These are phyloP conservation scores for Akanthomyces uredinophilus DNA, from an alignment of 2,329 filamentous ascomycete species.

Conservation along the genomic window DNA sequence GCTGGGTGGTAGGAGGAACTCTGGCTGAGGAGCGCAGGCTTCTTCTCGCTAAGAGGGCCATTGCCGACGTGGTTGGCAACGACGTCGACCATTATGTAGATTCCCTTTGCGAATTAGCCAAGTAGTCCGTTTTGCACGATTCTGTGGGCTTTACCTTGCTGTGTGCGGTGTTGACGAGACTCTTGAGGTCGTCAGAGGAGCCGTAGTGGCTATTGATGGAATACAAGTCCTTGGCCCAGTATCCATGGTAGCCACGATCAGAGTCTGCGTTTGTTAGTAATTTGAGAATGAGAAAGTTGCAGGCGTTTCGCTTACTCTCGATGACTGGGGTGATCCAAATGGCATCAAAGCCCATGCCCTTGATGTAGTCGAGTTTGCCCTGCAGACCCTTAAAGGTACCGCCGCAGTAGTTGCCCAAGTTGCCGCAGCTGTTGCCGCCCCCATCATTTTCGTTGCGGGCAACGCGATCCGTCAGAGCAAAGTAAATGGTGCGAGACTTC, in stretches of 20 bases:
- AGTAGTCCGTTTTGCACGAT: neutral
- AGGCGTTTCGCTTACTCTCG: conserved; percentile 28
- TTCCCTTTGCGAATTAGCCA: conserved; percentile 21
- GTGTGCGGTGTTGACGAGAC: conserved; percentile 51
- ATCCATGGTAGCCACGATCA: conserved; percentile 48
- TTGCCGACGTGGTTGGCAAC: conserved; percentile 56
- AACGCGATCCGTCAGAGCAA: conserved; percentile 53
- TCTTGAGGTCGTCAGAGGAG: conserved; percentile 52
- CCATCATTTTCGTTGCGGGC: conserved; percentile 40
- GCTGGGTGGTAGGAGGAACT: conserved; percentile 55
- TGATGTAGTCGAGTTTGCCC: conserved; percentile 58
- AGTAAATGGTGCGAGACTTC: conserved; percentile 54
- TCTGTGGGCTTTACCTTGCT: conserved; percentile 39
- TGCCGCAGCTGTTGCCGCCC: conserved; percentile 37
- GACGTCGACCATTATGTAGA: conserved; percentile 57
- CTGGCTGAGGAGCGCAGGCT: conserved; percentile 43
- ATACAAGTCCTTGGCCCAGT: conserved; percentile 48
- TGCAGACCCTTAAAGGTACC: conserved; percentile 56
- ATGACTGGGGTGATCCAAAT: conserved; percentile 57
- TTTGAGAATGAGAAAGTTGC: neutral
- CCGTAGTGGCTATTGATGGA: conserved; percentile 55
- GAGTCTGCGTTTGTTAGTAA: conserved; percentile 23
- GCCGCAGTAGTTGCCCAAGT: conserved; percentile 50
- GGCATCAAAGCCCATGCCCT: conserved; percentile 55
- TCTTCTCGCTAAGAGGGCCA: conserved; percentile 42